Base-by-base conservation (phyloP, 2,329 filamentous ascomycete species). In the Plectosphaerella cucumerina region DNA sequence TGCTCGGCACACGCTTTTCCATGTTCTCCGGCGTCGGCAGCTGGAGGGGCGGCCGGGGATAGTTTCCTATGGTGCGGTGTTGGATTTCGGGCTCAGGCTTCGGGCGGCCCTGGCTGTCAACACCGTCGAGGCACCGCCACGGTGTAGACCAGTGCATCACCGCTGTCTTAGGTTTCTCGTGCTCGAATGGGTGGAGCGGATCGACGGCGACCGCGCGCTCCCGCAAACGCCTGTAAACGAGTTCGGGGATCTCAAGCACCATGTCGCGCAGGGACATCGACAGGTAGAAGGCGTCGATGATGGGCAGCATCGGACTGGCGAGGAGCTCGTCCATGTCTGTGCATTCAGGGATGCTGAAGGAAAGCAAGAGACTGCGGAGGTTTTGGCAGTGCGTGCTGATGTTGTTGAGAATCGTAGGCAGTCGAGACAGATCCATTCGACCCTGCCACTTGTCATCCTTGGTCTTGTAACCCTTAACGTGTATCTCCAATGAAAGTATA, bases 401-500 rank as follows among this genome's bases (percentile, higher is more conserved):
- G 12, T 47, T 33, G 10, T 35, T 26, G 31, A 47, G 44, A 6
- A 47, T 37, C 4, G 44, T 20, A 3, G 35, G 9, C 9, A 37
- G 35, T 10, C 14, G 35, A 14, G 35, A 37, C 9, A 12, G 14
- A 15, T 37, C 35, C 9, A 12, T 10, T 37, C 35, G 35, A 37
- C 9, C 14, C 3, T n/a, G 9, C 10, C 14, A n/a, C 2, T 21
- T 35, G 9, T 15, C 35, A 6, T 15, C 31, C 10, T 5, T 0
- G 26, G 2, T 34, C 9, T 5, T 12, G 5, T 35, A 8, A 4
- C 17, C 31, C 17, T 49, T 5, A 51, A 51, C 10, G 12, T 55
- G 49, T 14, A 60, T 44, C 41, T 60, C 58, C 1, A 58, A 48
- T 1, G 55, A 57, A 1, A 47, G 45, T n/a, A 60, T 50, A 6